These are phyloP conservation scores for Hypoxylon sp. DNA, from an alignment of 2,329 filamentous ascomycete genomes.

Conservation along the genomic window DNA sequence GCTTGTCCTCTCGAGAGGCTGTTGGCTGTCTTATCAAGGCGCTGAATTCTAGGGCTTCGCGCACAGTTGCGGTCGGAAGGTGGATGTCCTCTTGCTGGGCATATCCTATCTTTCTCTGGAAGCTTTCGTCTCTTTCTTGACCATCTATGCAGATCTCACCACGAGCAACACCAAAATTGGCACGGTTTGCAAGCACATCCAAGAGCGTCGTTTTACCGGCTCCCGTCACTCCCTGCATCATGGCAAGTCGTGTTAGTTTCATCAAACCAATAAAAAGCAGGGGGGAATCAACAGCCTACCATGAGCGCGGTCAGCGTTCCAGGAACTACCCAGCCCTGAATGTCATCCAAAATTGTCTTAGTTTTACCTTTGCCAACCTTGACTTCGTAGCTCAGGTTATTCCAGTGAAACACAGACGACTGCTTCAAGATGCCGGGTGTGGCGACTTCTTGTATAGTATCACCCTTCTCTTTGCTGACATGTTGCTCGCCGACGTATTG, in stretches of 20 bases:
- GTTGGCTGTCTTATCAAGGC: slow-evolving; percentile 57
- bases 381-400: slow-evolving; percentile 78
- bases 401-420: slow-evolving; percentile 84
- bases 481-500: no score
- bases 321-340: slow-evolving; percentile 82
- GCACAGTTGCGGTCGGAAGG: slow-evolving; percentile 83
- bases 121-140: background rate
- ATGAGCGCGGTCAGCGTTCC: slow-evolving; percentile 89
- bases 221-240: background rate
- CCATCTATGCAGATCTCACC: background rate
- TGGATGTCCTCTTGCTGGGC: slow-evolving; percentile 94
- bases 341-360: slow-evolving; percentile 59
- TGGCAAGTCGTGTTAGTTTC: no score
- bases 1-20: slow-evolving; percentile 68
- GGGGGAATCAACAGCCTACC: no score
- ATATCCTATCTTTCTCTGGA: slow-evolving; percentile 72
- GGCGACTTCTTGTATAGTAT: no score
- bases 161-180: background rate
- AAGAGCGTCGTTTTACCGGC: background rate
- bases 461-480: no score
- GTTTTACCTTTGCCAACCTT: slow-evolving; percentile 74
- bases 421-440: slow-evolving; percentile 59
- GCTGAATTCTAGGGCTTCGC: slow-evolving; percentile 86
- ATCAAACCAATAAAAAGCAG: no score
- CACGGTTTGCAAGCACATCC: background rate